These are phyloP conservation scores for Acacia melanoxylon DNA, from an alignment of 306 rosid genomes.

Conservation along the genomic window DNA sequence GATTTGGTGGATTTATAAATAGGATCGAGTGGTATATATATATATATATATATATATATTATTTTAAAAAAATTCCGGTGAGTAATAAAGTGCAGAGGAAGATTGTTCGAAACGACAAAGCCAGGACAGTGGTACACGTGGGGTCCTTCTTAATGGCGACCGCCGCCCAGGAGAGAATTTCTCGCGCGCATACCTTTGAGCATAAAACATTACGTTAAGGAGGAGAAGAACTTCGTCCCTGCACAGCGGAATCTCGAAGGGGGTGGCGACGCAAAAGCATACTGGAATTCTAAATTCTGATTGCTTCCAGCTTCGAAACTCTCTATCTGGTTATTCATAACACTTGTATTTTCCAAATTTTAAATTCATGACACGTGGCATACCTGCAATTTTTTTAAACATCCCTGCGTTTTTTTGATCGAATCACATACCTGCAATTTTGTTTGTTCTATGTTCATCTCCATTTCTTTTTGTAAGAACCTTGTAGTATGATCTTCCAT, in stretches of 20 bases:
- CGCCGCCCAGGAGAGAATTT: neutral
- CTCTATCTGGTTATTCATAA: constrained; percentile 30
- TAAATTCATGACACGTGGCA: neutral
- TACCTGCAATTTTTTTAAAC: neutral
- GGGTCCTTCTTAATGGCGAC: neutral
- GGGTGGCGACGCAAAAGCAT: neutral
- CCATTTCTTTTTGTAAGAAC: neutral
- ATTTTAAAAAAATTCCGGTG: no score
- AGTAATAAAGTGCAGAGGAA: neutral
- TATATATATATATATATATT: no score
- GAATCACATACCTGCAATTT: constrained; percentile 2
- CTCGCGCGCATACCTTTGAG: neutral
- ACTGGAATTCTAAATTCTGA: neutral
- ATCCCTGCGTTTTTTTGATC: neutral
- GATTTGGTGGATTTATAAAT: no score
- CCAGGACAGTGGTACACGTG: neutral
- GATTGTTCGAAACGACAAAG: neutral
- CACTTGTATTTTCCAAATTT: constrained; percentile 1
- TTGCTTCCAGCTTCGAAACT: neutral
- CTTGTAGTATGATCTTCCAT: neutral
- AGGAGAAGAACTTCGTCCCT: neutral
- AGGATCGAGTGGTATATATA: no score
- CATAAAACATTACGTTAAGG: neutral
- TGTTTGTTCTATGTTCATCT: neutral
- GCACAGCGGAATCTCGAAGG: neutral